Evolutionary conservation across 2,329 filamentous ascomycete species (phyloP).

Genomic region (Sarocladium brachiariae): DNA sequence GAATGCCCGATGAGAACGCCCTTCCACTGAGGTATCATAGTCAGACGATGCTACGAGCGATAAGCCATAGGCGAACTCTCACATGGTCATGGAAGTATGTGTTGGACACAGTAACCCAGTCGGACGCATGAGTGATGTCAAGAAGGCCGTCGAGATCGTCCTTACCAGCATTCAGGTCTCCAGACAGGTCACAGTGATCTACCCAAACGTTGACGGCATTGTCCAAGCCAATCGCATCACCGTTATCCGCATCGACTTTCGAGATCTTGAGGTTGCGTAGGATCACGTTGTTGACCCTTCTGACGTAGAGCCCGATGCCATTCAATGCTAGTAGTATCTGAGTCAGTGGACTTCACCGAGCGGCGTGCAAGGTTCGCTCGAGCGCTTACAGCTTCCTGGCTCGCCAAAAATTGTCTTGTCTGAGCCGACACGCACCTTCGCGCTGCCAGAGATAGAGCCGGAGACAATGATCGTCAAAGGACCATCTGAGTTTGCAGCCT

Average conservation of each 20-base stretch:
- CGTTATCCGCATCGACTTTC: slow-evolving; percentile 36
- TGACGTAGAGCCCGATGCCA: slow-evolving; percentile 41
- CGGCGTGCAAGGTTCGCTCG: no score
- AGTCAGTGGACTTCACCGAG: neutral
- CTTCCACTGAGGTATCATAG: no score
- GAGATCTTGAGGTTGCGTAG: slow-evolving; percentile 47
- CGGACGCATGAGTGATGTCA: slow-evolving; percentile 34
- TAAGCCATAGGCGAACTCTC: slow-evolving; percentile 7
- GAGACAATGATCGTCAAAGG: slow-evolving; percentile 24
- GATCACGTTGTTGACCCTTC: slow-evolving; percentile 45
- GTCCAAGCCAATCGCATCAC: slow-evolving; percentile 46
- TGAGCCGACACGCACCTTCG: slow-evolving; percentile 27
- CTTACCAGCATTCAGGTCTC: slow-evolving; percentile 28
- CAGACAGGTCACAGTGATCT: slow-evolving; percentile 33
- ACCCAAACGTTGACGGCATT: slow-evolving; percentile 38
- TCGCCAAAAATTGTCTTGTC: slow-evolving; percentile 38
- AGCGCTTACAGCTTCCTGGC: slow-evolving; percentile 19
- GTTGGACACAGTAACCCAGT: slow-evolving; percentile 34
- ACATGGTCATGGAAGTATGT: slow-evolving; percentile 34
- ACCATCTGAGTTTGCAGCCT: slow-evolving; percentile 19
- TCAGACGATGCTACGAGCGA: no score
- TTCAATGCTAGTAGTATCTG: slow-evolving; percentile 19
- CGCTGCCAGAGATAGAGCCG: slow-evolving; percentile 20
- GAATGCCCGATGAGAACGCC: slow-evolving; percentile 53
- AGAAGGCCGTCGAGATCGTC: slow-evolving; percentile 34